Evolutionary conservation across 2,329 filamentous ascomycete species (phyloP).

Genomic region (Paraphoma chrysanthemicola): DNA sequence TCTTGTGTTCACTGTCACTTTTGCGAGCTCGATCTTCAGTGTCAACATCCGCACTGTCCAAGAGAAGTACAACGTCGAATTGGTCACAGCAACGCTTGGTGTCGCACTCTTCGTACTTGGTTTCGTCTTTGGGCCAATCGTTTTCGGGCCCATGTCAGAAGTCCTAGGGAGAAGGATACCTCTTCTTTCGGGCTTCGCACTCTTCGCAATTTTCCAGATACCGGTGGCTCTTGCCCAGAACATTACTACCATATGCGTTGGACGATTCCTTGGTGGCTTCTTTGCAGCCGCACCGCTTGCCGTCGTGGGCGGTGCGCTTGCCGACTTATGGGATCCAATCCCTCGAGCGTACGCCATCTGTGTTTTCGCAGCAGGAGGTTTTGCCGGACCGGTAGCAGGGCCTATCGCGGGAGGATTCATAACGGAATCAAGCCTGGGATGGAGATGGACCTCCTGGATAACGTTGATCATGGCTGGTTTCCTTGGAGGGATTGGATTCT

Average conservation of each 20-base stretch:
- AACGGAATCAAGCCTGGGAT: conserved; percentile 40
- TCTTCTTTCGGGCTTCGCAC: conserved; percentile 39
- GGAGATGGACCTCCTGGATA: conserved; percentile 49
- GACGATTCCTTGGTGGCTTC: conserved; percentile 60
- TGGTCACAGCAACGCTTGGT: conserved; percentile 57
- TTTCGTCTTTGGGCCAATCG: conserved; percentile 56
- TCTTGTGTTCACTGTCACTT: conserved; percentile 50
- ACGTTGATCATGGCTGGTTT: conserved; percentile 44
- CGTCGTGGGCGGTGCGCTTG: conserved; percentile 43
- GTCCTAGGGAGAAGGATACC: conserved; percentile 53
- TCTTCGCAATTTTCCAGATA: conserved; percentile 51
- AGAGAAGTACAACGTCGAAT: conserved; percentile 54
- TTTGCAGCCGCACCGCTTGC: conserved; percentile 54
- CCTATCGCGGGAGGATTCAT: conserved; percentile 55
- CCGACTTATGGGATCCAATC: conserved; percentile 46
- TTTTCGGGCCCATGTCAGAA: conserved; percentile 60
- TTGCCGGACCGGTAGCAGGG: conserved; percentile 51
- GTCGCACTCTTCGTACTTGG: conserved; percentile 58
- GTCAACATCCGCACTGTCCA: conserved; percentile 64
- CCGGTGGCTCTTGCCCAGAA: conserved; percentile 53
- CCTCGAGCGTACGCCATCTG: conserved; percentile 46
- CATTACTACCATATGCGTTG: conserved; percentile 59
- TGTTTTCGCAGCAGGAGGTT: conserved; percentile 44
- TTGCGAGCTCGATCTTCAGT: conserved; percentile 64
- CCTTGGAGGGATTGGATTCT: conserved; percentile 1